Evolutionary conservation across 1,139 yeast species (phyloP), one percentile per base, ranked within the genome.

Genomic region (Candida tetrigidarum): DNA sequence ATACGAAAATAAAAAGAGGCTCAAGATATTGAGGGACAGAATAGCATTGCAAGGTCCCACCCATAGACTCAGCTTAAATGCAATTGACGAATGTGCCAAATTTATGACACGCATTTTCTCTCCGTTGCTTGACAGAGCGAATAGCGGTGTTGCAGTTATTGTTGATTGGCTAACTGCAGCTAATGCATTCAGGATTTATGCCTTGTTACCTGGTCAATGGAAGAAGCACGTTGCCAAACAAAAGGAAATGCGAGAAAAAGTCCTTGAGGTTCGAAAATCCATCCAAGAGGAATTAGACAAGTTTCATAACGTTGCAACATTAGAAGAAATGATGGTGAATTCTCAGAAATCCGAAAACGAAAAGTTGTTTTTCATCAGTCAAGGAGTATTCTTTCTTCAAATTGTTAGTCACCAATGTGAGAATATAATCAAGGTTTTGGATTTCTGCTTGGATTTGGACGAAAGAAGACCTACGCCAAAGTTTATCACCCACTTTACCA

Each of bases 161-260:
- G 43, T 53, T 11, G 51, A 53, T 12, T 69, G 75, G 75, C 33
- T 69, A 2, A 46, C 43, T 4, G 59, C 61, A 34, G 71, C 74
- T 2, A 69, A 69, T 47, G 51, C 55, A 2, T 69, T 57, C 48
- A 52, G 74, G 37, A 30, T 53, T 11, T 63, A 59, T 46, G 38
- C 66, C 2, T 32, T 54, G 3, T 43, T 59, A 18, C 64, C 64
- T 2, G 47, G 53, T 1, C 23, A 40, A 12, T 45, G 51, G 38
- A 37, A 45, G 1, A 37, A 32, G 3, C 62, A 61, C 46, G 39
- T 27, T 8, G 40, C 42, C 14, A 48, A 45, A n/a, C 69, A 62
- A 41, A 39, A 50, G 38, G 54, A 55, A 25, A 45, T 52, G 29
- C 51, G 59, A n/a, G 51, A 51, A n/a, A 44, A 43, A n/a, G 41